Evolutionary conservation across 2,329 filamentous ascomycete genomes (phyloP), one percentile per base, ranked within the genome.

Genomic region (Talaromyces amestolkiae): DNA sequence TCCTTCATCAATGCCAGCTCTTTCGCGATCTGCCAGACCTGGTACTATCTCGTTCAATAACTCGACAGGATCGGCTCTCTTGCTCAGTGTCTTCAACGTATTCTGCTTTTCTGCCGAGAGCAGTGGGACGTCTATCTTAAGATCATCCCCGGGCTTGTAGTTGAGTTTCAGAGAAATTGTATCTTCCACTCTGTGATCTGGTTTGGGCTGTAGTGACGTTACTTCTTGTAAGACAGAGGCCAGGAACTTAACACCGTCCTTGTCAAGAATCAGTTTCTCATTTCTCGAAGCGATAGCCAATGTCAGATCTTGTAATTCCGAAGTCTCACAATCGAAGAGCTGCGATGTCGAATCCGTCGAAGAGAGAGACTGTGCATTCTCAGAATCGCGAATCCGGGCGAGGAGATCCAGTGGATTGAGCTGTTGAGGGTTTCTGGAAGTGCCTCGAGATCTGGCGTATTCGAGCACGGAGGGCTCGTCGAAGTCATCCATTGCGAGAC

Each of bases 401-500:
- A 72, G 62, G 49, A 68, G 49, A 10, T 69, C 27, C 3, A 70
- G 43, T 1, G 75, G 74, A 53, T 75, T 64, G 1, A 76, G 68
- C 5, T 69, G 69, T 3, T 71, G 71, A 69, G 78, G 79, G 65
- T 81, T 72, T 60, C 65, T 71, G 37, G 77, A 79, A 24, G 84
- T 73, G 3, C 77, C 77, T 65, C 83, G 72, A 58, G 77, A 79
- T 27, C 81, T 78, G 22, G 83, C 82, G 68, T 84, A 85, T 19
- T 83, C 78, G 8, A 84, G 71, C 7, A 80, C 69, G 22, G 77
- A 77, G 17, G 74, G 73, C n/a, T 79, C 76, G 24, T 70, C 41
- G 7, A 35, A 22, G 22, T 10, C 19, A 11, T 58, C 39, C 60
- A 65, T 63, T 43, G 19, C 51, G 17, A 19, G 15, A 31, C 27